Conservation (phyloP, 2,329 filamentous ascomycete genomes). For the Botrytis elliptica region DNA sequence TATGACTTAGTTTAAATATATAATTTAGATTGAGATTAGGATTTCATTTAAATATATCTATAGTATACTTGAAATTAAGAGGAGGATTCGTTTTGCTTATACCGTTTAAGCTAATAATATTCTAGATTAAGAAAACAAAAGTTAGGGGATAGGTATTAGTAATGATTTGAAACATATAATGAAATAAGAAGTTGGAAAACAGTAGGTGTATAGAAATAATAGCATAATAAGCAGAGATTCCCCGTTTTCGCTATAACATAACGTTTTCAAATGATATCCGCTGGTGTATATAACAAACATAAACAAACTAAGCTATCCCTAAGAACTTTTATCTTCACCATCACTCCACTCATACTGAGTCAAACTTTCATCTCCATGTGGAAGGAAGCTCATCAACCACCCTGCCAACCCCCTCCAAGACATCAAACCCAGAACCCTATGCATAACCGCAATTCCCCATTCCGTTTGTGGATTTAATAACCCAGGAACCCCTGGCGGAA, state of each 20-base stretch:
- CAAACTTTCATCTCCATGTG: neutral
- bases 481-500: conserved; percentile 4
- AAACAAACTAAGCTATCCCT: neutral
- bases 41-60: no score
- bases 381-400: neutral
- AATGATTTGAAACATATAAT: neutral
- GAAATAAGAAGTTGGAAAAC: neutral
- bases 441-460: neutral
- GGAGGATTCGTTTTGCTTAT: neutral
- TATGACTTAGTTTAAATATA: no score
- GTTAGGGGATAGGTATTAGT: neutral
- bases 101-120: fast-evolving
- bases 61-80: no score
- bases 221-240: neutral
- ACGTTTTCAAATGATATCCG: neutral
- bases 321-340: neutral
- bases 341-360: conserved; percentile 1
- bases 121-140: neutral
- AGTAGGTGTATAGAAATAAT: neutral
- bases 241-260: neutral
- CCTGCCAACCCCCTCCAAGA: conserved; percentile 9
- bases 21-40: no score
- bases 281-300: no score
- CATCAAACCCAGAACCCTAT: neutral
- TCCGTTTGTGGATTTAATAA: conserved; percentile 4